Evolutionary conservation across 768 basidiomycete genomes (phyloP), one percentile per base, ranked within the genome.

Genomic region (Boletus vinaceobasis): DNA sequence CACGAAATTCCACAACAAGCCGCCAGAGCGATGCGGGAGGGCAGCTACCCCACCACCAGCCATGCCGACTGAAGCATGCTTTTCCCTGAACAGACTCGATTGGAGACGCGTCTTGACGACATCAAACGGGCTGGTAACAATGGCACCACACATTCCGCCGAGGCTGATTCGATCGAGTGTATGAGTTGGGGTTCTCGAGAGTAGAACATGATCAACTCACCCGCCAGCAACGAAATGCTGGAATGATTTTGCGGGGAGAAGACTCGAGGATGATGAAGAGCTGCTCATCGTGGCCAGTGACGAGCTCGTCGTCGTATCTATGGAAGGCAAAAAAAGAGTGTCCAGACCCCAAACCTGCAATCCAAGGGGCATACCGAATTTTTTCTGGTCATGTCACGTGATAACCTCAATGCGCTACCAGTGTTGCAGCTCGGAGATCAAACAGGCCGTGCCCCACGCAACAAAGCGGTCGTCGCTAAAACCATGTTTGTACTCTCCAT

Each of bases 91-190:
- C 21, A 98, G 75, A 71, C 86, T 86, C 2, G 93, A 96, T 73
- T 99, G 97, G 7, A 98, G 77, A 4, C 97, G 87, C 40, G 97
- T 99, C 75, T 98, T 98, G 58, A 98, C 94, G 32, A 99, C 93
- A 71, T 99, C 97, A 64, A 99, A 96, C 0, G 97, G 96, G 42
- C 93, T 93, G 0, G 97, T 99, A 4, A 98, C 87, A 55, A 97
- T 88, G 17, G 94, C 94, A 33, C 96, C 97, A 65, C 92, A 92
- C 94, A 98, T 96, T 38, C 95, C 97, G 26, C 96, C 97, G 17
- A 98, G 75, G 21, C 96, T 98, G 52, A 50, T 29, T n/a, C 17
- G 14, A 7, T n/a, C 17, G 14, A 7, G 14, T 7, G 23, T 36
- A 55, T 58, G 29, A 57, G 60, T 26, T 9, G n/a, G 50, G n/a